Evolutionary conservation across 345 rosid species (phyloP).

Genomic region (Hirschfeldia incana): DNA sequence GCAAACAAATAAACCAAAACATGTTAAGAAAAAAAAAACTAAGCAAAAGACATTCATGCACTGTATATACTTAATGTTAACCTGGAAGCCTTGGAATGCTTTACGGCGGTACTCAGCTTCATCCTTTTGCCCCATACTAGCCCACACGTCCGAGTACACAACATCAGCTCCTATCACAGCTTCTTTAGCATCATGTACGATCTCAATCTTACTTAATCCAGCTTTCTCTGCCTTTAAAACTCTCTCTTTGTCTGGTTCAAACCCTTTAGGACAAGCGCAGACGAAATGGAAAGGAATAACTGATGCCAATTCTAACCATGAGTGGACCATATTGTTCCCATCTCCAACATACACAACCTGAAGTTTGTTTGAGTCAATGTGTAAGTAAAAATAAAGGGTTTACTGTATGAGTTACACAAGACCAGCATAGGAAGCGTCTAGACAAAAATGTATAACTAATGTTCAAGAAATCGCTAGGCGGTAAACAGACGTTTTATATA

Average conservation of each 20-base stretch:
- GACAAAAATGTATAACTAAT: background rate
- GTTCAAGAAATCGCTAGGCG: too few species aligned
- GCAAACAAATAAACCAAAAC: constrained; percentile 9
- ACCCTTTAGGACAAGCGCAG: constrained; percentile 89
- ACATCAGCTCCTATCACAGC: constrained; percentile 91
- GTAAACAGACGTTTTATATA: too few species aligned
- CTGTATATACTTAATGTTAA: constrained; percentile 4
- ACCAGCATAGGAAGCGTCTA: too few species aligned
- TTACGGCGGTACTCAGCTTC: constrained; percentile 82
- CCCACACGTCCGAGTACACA: constrained; percentile 99
- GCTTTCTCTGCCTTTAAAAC: constrained; percentile 69
- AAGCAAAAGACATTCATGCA: background rate
- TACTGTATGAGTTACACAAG: background rate
- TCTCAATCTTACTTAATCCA: constrained; percentile 91
- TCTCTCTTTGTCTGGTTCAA: constrained; percentile 78
- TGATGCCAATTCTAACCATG: constrained; percentile 90
- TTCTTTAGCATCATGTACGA: constrained; percentile 80
- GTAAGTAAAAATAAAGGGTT: background rate
- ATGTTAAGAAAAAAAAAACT: background rate
- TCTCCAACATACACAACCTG: constrained; percentile 99
- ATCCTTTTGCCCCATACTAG: constrained; percentile 98
- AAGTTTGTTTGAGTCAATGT: constrained; percentile 17
- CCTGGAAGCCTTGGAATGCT: constrained; percentile 95
- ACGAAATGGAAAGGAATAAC: constrained; percentile 94
- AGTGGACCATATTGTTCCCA: constrained; percentile 93